Evolutionary conservation across 139 green algal species (phyloP).

Genomic region (Asterochloris sp.): DNA sequence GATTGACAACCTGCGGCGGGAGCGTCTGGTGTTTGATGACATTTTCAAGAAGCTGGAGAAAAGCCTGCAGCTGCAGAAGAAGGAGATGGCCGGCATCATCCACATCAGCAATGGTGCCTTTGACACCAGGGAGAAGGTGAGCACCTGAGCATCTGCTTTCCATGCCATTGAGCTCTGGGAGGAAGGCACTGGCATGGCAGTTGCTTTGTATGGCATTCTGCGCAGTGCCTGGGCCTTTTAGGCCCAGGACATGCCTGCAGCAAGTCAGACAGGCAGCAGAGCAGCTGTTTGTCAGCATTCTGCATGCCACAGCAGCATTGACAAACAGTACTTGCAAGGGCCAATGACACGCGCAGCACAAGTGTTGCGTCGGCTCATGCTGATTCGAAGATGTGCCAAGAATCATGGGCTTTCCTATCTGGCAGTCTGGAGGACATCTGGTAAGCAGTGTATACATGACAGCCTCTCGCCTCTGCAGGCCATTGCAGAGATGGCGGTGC

Average conservation of each 20-base stretch:
- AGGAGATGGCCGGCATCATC: conserved; percentile 80
- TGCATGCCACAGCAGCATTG: no score
- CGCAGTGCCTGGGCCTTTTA: no score
- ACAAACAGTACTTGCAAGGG: no score
- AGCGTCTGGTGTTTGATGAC: conserved; percentile 85
- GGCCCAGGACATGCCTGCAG: not conserved
- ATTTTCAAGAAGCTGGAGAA: conserved; percentile 78
- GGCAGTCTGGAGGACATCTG: no score
- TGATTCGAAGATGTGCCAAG: no score
- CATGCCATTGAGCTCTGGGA: not conserved
- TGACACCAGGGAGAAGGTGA: conserved; percentile 67
- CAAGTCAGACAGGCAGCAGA: not conserved
- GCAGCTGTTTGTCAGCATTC: not conserved
- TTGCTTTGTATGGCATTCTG: no score
- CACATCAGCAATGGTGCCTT: conserved; percentile 52
- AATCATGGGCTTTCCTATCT: no score
- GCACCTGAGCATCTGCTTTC: not conserved
- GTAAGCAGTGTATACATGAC: not conserved
- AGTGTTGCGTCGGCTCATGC: no score
- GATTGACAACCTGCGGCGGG: conserved; percentile 84
- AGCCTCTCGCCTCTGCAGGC: conserved; percentile 28
- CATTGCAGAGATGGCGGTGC: conserved; percentile 61
- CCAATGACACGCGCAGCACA: no score
- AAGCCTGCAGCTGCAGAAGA: conserved; percentile 68
- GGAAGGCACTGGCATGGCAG: no score